phyloP scores from a whole-genome alignment of 805 yeast genomes.

The Cyberlindnera xishuangbannaensis region DNA sequence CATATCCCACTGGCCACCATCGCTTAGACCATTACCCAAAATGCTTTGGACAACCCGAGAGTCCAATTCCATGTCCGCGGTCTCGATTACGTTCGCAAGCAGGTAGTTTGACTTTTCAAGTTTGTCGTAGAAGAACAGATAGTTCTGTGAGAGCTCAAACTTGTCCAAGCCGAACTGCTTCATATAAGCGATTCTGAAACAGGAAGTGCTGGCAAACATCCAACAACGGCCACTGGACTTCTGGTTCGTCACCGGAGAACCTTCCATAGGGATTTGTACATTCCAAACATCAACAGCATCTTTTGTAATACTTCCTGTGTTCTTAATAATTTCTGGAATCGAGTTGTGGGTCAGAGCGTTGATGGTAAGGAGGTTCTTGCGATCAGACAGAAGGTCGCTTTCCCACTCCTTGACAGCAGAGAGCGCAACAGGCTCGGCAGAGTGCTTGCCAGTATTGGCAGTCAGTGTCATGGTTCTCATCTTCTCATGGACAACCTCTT shows the following conservation, averaged over 20 bases:
- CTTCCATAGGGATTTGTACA: conserved; percentile 32
- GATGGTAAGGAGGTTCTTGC: conserved; percentile 47
- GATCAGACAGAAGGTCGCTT: conserved; percentile 35
- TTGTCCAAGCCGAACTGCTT: conserved; percentile 54
- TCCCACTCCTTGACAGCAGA: conserved; percentile 40
- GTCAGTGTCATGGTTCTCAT: no score
- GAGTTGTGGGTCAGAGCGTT: conserved; percentile 45
- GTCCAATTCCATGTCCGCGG: conserved; percentile 58
- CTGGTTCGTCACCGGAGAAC: conserved; percentile 65
- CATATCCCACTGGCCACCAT: conserved; percentile 88
- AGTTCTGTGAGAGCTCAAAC: conserved; percentile 71
- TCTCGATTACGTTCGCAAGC: conserved; percentile 65
- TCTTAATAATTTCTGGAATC: conserved; percentile 13
- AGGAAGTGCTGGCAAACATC: conserved; percentile 79
- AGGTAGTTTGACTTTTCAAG: conserved; percentile 76
- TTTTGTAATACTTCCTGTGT: conserved; percentile 5
- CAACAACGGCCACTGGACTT: conserved; percentile 75
- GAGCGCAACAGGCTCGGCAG: conserved; percentile 30
- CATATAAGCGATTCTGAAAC: conserved; percentile 58
- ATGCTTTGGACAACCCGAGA: conserved; percentile 64
- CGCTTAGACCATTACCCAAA: conserved; percentile 59
- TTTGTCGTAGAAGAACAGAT: conserved; percentile 76
- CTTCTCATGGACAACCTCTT: no score
- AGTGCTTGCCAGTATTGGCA: no score
- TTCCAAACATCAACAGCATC: conserved; percentile 25